Evolutionary conservation across 495 filamentous ascomycete genomes (phyloP), one percentile per base, ranked within the genome.

Genomic region (Astrothelium macrocarpum): DNA sequence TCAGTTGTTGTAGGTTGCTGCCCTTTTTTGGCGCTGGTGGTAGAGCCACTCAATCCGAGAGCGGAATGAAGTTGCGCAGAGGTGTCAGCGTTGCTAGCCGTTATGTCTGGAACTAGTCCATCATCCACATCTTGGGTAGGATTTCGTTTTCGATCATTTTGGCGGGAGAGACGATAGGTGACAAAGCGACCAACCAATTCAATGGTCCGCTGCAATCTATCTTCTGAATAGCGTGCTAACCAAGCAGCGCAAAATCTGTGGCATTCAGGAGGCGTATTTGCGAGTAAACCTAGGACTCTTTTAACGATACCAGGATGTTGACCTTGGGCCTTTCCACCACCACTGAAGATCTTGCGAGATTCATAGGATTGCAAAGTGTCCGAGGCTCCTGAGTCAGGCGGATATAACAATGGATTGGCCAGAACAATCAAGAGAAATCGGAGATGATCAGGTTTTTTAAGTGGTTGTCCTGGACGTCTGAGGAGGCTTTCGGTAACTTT

Each of bases 241-340:
- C 90, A 96, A 18, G 82, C 83, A n/a, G 93, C 81, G n/a, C 96
- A 74, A 65, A 89, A 85, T 61, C 87, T 87, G 70, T 96, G 91
- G 68, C 88, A 91, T 46, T 87, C 82, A 69, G 82, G 84, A 0
- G 90, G 80, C 16, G 88, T 73, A 73, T 95, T 90, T 2, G 90
- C 86, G 49, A 96, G 65, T 31, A 96, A 73, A 7, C 92, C 92
- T 26, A 96, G 70, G 59, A 95, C 87, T 53, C 92, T 82, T 71
- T 96, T 97, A 70, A 94, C 81, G 63, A 96, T 89, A 18, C 87
- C 87, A 16, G 67, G 65, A 31, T 71, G 68, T 34, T 69, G 66
- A 2, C 63, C 61, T 12, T 32, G 31, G 9, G 28, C 3, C 7
- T 25, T 32, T 3, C 45, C 11, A 18, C 28, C 58, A 29, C 49